Evolutionary conservation across 345 rosid species (phyloP).

Genomic region (Corchorus capsularis): DNA sequence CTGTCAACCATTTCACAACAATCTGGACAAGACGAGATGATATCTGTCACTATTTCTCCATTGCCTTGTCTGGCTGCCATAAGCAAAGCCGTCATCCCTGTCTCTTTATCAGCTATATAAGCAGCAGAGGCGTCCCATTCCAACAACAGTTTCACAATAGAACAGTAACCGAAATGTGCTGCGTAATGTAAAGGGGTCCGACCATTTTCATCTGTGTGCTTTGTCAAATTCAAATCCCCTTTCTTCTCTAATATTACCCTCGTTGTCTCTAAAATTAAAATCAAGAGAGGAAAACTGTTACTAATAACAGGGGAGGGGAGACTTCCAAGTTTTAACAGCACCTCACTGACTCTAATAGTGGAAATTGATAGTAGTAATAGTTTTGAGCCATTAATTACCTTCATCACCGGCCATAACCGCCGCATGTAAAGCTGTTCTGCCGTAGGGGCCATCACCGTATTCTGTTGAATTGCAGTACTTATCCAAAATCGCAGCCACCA

Average conservation of each 20-base stretch:
- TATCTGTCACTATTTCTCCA: neutral
- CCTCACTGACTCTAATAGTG: too few species aligned
- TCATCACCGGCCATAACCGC: neutral
- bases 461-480: neutral
- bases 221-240: neutral
- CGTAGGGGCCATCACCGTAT: neutral
- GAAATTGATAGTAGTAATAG: too few species aligned
- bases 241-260: neutral
- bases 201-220: constrained; percentile 14
- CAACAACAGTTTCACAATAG: neutral
- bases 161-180: neutral
- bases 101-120: neutral
- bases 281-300: neutral
- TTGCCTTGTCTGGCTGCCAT: neutral
- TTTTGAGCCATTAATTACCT: neutral
- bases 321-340: too few species aligned
- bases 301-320: neutral
- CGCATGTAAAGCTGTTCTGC: constrained; percentile 22
- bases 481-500: neutral
- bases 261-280: neutral
- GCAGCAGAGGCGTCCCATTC: neutral
- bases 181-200: constrained; percentile 32
- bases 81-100: neutral
- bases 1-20: neutral
- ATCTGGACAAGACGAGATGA: neutral